Percentiles rank a stretch among this genome's conserved stretches.
Evolutionary conservation across 768 basidiomycete species (phyloP).

Genomic region (Amanita thiersii): DNA sequence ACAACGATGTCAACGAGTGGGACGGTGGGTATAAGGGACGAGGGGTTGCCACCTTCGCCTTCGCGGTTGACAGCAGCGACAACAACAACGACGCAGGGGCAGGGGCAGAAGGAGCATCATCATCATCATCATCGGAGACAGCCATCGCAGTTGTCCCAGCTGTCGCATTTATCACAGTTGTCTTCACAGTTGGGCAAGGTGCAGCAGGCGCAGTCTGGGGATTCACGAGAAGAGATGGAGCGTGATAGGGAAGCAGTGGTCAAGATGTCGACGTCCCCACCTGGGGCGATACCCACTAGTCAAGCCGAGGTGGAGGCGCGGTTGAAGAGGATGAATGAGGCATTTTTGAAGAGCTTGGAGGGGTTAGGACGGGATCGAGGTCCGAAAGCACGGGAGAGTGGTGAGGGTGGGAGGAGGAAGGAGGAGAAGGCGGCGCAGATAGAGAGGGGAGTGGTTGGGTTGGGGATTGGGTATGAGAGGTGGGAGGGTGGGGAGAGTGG

Average conservation of each 20-base stretch:
- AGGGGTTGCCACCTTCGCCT: too few relatives aligned
- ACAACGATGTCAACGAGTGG: too few relatives aligned
- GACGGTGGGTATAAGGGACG: too few relatives aligned
- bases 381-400: conserved; percentile 7
- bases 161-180: neutral
- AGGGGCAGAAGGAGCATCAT: neutral
- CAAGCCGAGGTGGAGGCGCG: conserved; percentile 60
- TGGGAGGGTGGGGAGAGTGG: conserved; percentile 15
- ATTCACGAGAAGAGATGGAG: too few relatives aligned
- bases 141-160: neutral
- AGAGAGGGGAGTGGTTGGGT: conserved; percentile 7
- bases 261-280: conserved; percentile 4
- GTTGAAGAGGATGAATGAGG: conserved; percentile 58
- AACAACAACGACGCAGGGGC: neutral
- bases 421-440: conserved; percentile 9
- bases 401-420: conserved; percentile 11
- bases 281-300: conserved; percentile 54
- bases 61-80: too few relatives aligned
- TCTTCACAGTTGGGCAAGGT: neutral
- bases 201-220: neutral
- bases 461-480: conserved; percentile 15
- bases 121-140: neutral
- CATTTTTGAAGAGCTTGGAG: conserved; percentile 56
- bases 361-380: conserved; percentile 32
- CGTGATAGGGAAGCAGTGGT: too few relatives aligned